Percentiles rank a stretch among this genome's conserved stretches.
Evolutionary conservation across 2,329 filamentous ascomycete species (phyloP).

Genomic region (Fusarium sacchari): DNA sequence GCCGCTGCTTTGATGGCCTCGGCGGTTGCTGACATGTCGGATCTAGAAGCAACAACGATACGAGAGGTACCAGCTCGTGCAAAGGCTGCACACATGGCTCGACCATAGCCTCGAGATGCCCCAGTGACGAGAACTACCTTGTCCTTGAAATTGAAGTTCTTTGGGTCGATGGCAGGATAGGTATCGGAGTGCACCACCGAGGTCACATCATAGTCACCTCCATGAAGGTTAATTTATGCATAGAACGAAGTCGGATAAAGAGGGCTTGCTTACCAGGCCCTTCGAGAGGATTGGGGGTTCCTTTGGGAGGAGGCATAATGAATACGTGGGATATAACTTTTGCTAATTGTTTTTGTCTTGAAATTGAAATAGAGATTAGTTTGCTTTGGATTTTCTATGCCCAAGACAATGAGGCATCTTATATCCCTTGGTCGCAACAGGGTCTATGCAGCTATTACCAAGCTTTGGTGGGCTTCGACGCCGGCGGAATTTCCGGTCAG

Average conservation of each 20-base stretch:
- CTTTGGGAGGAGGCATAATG: conserved; percentile 6
- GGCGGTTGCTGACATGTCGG: background rate
- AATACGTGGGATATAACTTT: background rate
- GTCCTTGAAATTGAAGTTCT: background rate
- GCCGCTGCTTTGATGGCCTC: background rate
- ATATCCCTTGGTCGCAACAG: background rate
- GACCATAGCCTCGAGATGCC: conserved; percentile 12
- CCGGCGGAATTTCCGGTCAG: conserved; percentile 2
- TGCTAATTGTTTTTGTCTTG: too few relatives aligned
- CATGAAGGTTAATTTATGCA: background rate
- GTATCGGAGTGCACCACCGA: background rate
- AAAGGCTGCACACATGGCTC: conserved; percentile 11
- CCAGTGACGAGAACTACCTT: conserved; percentile 12
- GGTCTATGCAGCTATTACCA: background rate
- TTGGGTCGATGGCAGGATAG: conserved; percentile 10
- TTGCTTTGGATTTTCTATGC: background rate
- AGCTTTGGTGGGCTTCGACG: background rate
- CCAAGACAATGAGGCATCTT: background rate
- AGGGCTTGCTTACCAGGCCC: background rate
- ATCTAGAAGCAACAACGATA: background rate
- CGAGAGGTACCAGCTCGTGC: conserved; percentile 3
- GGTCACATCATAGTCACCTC: conserved; percentile 15
- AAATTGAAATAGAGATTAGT: background rate
- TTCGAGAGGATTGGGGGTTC: conserved; percentile 11
- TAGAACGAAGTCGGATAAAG: accelerated